Percentiles rank a stretch among this genome's conserved stretches.
phyloP scores from a whole-genome alignment of 2,329 filamentous ascomycete genomes.

The Aaosphaeria pasadenensis region DNA sequence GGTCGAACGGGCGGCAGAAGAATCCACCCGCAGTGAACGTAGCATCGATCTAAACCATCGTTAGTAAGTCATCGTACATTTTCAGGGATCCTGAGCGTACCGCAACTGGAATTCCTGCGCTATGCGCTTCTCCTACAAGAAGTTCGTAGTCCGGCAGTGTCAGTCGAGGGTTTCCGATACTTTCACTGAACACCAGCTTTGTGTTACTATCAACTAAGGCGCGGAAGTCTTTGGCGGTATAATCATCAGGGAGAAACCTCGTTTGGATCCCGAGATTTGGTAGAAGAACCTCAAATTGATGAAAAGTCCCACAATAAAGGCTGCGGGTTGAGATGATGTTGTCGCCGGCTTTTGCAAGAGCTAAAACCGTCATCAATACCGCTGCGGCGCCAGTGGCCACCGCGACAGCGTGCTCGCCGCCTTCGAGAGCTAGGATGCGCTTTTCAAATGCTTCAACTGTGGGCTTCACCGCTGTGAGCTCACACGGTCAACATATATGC shows the following conservation, averaged over 20 bases:
- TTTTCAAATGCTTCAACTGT: slow-evolving; percentile 40
- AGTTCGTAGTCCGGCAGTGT: slow-evolving; percentile 18
- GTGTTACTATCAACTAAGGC: slow-evolving; percentile 18
- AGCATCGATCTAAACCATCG: background rate
- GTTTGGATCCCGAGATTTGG: slow-evolving; percentile 38
- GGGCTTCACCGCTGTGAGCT: slow-evolving; percentile 29
- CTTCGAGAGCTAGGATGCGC: slow-evolving; percentile 38
- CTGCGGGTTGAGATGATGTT: slow-evolving; percentile 39
- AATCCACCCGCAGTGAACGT: slow-evolving; percentile 12
- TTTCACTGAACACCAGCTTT: slow-evolving; percentile 17
- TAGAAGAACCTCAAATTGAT: slow-evolving; percentile 38
- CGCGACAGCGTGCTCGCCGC: slow-evolving; percentile 37
- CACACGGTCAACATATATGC: no score
- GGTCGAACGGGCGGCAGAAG: slow-evolving; percentile 14
- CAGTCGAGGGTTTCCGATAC: slow-evolving; percentile 21
- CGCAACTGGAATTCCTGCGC: slow-evolving; percentile 18
- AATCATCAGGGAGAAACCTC: slow-evolving; percentile 35
- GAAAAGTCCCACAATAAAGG: slow-evolving; percentile 39
- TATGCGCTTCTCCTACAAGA: slow-evolving; percentile 14
- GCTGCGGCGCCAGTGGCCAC: slow-evolving; percentile 39
- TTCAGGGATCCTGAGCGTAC: background rate
- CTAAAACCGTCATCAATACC: background rate
- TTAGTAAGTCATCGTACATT: no score
- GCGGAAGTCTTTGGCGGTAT: slow-evolving; percentile 12
- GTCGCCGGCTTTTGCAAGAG: slow-evolving; percentile 19